These are phyloP conservation scores for Phanerochaete carnosa DNA, from an alignment of 768 basidiomycete genomes.

Conservation along the genomic window DNA sequence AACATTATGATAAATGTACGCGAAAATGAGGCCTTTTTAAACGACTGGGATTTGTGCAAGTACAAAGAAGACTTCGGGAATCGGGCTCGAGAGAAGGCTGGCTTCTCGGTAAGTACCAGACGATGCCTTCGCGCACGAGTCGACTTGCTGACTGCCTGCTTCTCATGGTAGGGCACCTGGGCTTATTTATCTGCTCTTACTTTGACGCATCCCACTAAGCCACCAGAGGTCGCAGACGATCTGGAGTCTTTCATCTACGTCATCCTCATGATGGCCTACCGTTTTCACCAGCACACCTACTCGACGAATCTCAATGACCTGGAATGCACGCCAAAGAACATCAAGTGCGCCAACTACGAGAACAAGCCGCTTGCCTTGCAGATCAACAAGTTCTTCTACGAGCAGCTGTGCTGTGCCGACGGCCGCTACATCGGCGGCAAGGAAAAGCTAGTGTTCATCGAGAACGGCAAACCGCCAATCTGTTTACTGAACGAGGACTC, in stretches of 20 bases:
- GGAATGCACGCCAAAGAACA: no score
- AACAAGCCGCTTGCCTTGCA: not conserved
- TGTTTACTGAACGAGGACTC: not conserved
- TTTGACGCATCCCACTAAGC: no score
- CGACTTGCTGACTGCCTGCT: not conserved
- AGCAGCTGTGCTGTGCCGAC: not conserved
- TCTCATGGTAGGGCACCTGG: no score
- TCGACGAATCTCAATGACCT: not conserved
- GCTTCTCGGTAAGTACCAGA: not conserved
- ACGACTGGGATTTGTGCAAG: conserved; percentile 7
- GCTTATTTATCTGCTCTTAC: no score
- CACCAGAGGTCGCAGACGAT: not conserved
- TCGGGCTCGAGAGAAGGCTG: not conserved
- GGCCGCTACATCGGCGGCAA: not conserved
- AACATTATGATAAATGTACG: conserved; percentile 6
- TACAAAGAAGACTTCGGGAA: not conserved
- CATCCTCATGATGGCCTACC: not conserved
- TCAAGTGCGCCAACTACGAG: not conserved
- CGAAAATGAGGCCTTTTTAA: not conserved
- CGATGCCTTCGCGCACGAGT: not conserved
- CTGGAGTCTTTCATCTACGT: no score
- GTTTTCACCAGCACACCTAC: not conserved
- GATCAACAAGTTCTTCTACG: not conserved
- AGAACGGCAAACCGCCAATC: not conserved
- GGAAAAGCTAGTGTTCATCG: not conserved